Evolutionary conservation across 73 alveolate species (phyloP), one percentile per base, ranked within the genome.

Genomic region (Breviolum minutum): DNA sequence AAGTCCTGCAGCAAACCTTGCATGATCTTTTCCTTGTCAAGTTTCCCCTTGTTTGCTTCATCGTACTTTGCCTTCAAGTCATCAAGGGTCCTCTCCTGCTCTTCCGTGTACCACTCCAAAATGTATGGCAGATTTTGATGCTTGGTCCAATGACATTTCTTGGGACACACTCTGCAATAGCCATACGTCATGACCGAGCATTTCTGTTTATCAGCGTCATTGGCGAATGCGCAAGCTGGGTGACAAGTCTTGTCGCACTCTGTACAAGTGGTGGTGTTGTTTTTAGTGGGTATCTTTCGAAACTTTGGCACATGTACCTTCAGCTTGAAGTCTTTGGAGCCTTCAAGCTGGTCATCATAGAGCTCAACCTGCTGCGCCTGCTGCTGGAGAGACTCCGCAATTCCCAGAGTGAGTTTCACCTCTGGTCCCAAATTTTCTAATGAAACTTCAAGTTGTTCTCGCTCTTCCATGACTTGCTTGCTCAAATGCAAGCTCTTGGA

Each of bases 71-170:
- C 60, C 91, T 93, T 93, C 92, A 93, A 30, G 68, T 93, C 92
- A 29, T 93, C 98, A 7, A 61, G 81, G 16, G 98, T 93, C 61
- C 24, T 60, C 83, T 62, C 81, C 87, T 93, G 68, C 27, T 17
- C 27, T 48, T 76, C 98, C 61, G 7, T 48, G 70, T 76, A 93
- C 92, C 90, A 93, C 63, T 93, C 98, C 61, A 76, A 66, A n/a
- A 62, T 60, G 98, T 76, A 93, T 61, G 98, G 98, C 12, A 76
- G 82, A 48, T 93, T 93, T 69, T 76, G 98, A 32, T 93, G 98
- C 81, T 77, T 54, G n/a, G 68, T 19, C 98, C 98, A 93, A n/a
- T 93, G 89, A 91, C 98, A 93, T 82, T 76, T 74, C 16, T 68
- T 60, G 69, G 92, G 81, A 54, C 98, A 93, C 29, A 7, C 69